Conservation (phyloP, 2,329 filamentous ascomycete species). For the Alternaria sp. region DNA sequence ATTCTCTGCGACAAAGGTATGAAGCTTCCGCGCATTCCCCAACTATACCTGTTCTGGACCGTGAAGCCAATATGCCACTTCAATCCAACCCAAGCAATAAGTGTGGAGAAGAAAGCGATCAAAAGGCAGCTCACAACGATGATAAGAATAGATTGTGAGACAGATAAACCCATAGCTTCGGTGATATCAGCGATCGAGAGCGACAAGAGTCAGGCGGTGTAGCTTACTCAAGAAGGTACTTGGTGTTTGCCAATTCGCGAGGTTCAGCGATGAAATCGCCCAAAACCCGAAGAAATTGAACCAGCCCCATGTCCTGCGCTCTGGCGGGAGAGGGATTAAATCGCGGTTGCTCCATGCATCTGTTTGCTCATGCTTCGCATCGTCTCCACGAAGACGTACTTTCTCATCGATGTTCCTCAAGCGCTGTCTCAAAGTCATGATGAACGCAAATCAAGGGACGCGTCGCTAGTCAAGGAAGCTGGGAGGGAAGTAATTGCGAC, state of each 20-base stretch:
- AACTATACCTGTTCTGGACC: constrained; percentile 58
- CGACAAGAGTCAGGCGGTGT: neutral
- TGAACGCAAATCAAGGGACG: neutral
- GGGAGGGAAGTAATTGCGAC: neutral
- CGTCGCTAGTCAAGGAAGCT: neutral
- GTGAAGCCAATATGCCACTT: constrained; percentile 61
- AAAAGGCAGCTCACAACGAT: constrained; percentile 55
- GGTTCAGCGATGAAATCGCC: constrained; percentile 50
- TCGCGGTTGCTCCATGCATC: constrained; percentile 52
- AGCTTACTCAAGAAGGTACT: constrained; percentile 52
- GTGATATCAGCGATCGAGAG: constrained; percentile 2
- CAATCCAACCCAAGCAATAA: constrained; percentile 57
- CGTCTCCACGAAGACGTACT: constrained; percentile 49
- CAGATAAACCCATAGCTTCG: constrained; percentile 55
- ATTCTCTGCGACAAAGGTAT: constrained; percentile 57
- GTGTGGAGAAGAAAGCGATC: constrained; percentile 52
- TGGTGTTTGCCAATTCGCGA: constrained; percentile 58
- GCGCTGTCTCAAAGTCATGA: constrained; percentile 15
- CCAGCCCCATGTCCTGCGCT: constrained; percentile 51
- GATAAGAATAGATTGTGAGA: constrained; percentile 56
- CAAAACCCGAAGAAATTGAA: constrained; percentile 54
- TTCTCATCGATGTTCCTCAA: constrained; percentile 40
- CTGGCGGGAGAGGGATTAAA: constrained; percentile 48
- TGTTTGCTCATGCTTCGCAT: constrained; percentile 54
- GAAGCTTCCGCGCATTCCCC: constrained; percentile 58